phyloP scores from a whole-genome alignment of 2,329 filamentous ascomycete species.

The Botrytis hyacinthi region DNA sequence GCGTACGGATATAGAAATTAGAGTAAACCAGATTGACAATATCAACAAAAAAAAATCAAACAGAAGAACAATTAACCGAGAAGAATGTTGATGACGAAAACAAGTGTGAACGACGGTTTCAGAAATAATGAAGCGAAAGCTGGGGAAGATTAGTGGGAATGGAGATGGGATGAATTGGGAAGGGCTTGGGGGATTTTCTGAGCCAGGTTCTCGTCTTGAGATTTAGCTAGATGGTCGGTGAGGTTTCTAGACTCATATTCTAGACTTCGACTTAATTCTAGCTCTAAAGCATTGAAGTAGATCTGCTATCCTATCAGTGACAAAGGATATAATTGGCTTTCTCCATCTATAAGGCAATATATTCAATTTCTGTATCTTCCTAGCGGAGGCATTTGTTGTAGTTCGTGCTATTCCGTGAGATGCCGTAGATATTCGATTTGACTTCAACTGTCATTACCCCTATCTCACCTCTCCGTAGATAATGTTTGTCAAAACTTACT shows the following conservation, averaged over 20 bases:
- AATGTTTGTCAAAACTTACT: not conserved
- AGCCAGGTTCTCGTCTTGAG: not conserved
- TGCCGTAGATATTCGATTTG: not conserved
- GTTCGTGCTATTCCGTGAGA: not conserved
- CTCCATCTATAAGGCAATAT: not conserved
- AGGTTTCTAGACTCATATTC: not conserved
- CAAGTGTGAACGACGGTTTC: not conserved
- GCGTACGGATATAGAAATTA: fast-evolving
- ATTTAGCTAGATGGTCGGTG: not conserved
- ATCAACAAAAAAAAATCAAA: not conserved
- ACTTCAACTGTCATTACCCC: not conserved
- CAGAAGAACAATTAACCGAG: not conserved
- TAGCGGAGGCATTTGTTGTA: not conserved
- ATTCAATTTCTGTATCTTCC: not conserved
- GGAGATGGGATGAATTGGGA: not conserved
- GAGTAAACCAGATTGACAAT: not conserved
- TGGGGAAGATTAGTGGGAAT: not conserved
- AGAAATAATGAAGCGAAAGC: not conserved
- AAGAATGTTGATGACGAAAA: not conserved
- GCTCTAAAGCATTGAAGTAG: not conserved
- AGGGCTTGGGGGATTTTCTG: not conserved
- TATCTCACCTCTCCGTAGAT: not conserved
- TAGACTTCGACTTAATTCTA: not conserved
- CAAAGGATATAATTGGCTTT: not conserved
- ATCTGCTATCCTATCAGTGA: not conserved